Percentiles rank a stretch among this genome's conserved stretches.
Conservation (phyloP, 345 rosid species). For the Streptanthus diversifolius region DNA sequence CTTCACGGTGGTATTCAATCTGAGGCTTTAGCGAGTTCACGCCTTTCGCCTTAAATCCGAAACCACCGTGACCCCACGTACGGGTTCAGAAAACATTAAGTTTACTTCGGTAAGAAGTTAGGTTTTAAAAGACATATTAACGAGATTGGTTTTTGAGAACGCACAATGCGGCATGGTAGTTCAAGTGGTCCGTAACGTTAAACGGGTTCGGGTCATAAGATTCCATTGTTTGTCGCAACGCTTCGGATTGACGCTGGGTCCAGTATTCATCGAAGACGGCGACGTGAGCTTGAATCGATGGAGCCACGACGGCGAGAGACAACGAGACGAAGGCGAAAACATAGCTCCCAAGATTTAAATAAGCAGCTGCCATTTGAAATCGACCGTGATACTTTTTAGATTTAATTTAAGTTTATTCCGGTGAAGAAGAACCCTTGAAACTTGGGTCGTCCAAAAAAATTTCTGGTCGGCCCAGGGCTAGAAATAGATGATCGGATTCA, state of each 20-base stretch:
- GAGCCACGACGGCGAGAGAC: slow-evolving; percentile 3
- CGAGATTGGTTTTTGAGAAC: neutral
- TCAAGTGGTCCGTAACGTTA: slow-evolving; percentile 46
- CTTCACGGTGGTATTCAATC: neutral
- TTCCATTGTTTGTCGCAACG: slow-evolving; percentile 23
- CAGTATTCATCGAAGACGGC: slow-evolving; percentile 53
- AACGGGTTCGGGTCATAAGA: slow-evolving; percentile 51
- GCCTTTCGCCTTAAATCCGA: neutral
- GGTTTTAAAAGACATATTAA: neutral
- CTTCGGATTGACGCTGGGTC: slow-evolving; percentile 39
- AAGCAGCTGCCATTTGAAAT: slow-evolving; percentile 19
- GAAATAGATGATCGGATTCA: slow-evolving; percentile 18
- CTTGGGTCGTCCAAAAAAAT: slow-evolving; percentile 30
- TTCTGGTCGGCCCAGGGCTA: slow-evolving; percentile 40
- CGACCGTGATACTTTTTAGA: neutral
- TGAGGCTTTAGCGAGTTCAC: neutral
- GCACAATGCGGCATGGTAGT: slow-evolving; percentile 32
- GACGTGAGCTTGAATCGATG: slow-evolving; percentile 36
- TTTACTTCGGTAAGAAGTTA: slow-evolving; percentile 11
- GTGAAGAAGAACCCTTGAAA: slow-evolving; percentile 27
- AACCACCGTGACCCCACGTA: neutral
- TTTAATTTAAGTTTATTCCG: neutral
- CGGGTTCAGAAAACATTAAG: neutral
- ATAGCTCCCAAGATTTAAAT: slow-evolving; percentile 23
- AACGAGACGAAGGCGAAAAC: slow-evolving; percentile 18